These are phyloP conservation scores for Penicillium maclennaniae DNA, from an alignment of 495 filamentous ascomycete species.

Conservation along the genomic window DNA sequence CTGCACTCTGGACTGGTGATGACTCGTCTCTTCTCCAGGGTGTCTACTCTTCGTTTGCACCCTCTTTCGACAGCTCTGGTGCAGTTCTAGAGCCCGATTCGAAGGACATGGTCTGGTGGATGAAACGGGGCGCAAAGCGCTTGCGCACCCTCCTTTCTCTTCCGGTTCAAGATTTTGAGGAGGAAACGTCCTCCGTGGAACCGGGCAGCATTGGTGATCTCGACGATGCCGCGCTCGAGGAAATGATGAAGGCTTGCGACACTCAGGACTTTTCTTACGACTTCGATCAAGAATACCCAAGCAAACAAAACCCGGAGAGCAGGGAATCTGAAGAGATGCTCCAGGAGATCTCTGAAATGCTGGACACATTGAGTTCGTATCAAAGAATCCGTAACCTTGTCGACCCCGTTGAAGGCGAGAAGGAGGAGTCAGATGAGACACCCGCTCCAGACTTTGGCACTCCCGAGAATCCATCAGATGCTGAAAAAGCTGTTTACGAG, in stretches of 20 bases:
- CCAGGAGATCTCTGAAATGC: conserved; percentile 72
- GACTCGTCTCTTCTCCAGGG: conserved; percentile 64
- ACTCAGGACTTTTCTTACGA: conserved; percentile 35
- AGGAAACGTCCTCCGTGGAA: conserved; percentile 36
- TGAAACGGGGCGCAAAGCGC: conserved; percentile 61
- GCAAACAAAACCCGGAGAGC: conserved; percentile 42
- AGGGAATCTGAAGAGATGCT: conserved; percentile 71
- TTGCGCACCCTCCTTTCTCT: conserved; percentile 50
- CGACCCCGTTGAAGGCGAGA: conserved; percentile 36
- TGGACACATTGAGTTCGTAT: conserved; percentile 82
- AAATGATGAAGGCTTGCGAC: conserved; percentile 48
- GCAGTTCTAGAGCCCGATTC: conserved; percentile 67
- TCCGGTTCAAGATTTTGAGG: conserved; percentile 27
- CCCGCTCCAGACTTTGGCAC: conserved; percentile 33
- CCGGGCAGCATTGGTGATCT: conserved; percentile 42
- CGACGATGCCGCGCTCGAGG: conserved; percentile 46
- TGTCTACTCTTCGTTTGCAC: conserved; percentile 85
- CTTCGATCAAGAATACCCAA: conserved; percentile 38
- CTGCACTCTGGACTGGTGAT: conserved; percentile 32
- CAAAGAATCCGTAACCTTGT: conserved; percentile 76
- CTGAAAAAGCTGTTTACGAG: conserved; percentile 72
- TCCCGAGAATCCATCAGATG: conserved; percentile 51
- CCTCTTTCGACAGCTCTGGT: conserved; percentile 72
- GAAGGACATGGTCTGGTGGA: conserved; percentile 84
- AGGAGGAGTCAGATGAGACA: conserved; percentile 38